Conservation (phyloP, 306 rosid species). For the Casuarina equisetifolia region DNA sequence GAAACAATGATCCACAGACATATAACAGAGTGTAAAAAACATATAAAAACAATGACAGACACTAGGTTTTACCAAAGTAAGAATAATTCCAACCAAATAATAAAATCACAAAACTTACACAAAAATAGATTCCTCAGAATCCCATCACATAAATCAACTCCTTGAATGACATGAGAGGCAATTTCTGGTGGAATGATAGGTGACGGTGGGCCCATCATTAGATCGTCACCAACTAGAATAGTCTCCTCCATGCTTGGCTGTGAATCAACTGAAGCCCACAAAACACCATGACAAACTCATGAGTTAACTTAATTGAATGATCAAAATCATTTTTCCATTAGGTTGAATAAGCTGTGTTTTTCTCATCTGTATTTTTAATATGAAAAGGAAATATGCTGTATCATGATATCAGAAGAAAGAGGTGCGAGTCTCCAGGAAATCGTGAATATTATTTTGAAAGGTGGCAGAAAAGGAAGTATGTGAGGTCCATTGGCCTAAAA, state of each 20-base stretch:
- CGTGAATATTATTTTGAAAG: too few species aligned
- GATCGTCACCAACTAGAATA: constrained; percentile 90
- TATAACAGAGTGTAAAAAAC: background rate
- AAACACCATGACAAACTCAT: constrained; percentile 15
- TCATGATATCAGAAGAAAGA: too few species aligned
- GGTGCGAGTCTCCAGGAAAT: too few species aligned
- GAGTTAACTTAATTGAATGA: background rate
- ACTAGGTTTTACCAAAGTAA: constrained; percentile 2
- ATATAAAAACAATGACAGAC: constrained; percentile 8
- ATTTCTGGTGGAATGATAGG: constrained; percentile 88
- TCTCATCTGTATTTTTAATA: background rate
- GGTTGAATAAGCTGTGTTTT: background rate
- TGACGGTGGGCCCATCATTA: constrained; percentile 91
- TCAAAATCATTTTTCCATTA: background rate
- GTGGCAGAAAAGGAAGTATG: too few species aligned
- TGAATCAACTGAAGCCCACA: constrained; percentile 73
- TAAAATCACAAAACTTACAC: constrained; percentile 48
- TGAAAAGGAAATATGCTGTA: background rate
- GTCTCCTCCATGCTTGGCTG: constrained; percentile 95
- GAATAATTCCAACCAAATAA: background rate
- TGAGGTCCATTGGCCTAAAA: too few species aligned
- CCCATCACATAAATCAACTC: constrained; percentile 86
- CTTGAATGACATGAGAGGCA: constrained; percentile 91
- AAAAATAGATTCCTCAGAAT: constrained; percentile 77
- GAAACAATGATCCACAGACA: background rate